Evolutionary conservation across 306 rosid genomes (phyloP), one percentile per base, ranked within the genome.

Genomic region (Benincasa hispida): DNA sequence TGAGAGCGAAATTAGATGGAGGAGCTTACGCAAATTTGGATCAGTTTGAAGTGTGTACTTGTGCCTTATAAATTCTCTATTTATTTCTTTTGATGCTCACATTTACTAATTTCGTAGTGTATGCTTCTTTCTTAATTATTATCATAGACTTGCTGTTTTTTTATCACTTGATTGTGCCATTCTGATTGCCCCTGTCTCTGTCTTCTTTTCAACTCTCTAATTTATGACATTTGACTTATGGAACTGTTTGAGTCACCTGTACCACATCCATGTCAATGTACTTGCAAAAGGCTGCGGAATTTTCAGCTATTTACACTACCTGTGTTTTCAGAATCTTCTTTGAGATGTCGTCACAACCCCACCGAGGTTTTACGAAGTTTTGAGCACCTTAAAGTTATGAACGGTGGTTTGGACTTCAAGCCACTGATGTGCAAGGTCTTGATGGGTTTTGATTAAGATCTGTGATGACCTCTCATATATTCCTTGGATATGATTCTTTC

Each of bases 11-110:
- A 70, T 73, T 93, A 51, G 93, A 93, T 82, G 87, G 41, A 15
- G 93, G 85, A 75, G 85, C 79, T n/a, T 93, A 93, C 78, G 24
- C 80, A 59, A 79, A 78, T 82, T 79, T 93, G 61, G 98, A 93
- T 77, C 87, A 86, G 76, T 86, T 93, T 76, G 98, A 93, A 97
- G 98, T 93, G 77, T 27, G 92, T 86, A 57, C 54, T 27, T 27
- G 4, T 53, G 56, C 76, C 42, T 81, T 32, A 19, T n/a, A 14
- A 27, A 37, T 57, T 51, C 82, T 54, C 56, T 53, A 30, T 51
- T 70, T 70, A 42, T 41, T 70, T 45, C 51, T 11, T 3, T 45
- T 45, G 48, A 35, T 63, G 27, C 17, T 8, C 35, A 19, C 27
- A 32, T 65, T 17, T 35, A 35, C 27, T 32, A 19, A 65, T 65